Conservation (phyloP, 1,284 basidiomycete genomes). For the Tranzscheliella williamsii region DNA sequence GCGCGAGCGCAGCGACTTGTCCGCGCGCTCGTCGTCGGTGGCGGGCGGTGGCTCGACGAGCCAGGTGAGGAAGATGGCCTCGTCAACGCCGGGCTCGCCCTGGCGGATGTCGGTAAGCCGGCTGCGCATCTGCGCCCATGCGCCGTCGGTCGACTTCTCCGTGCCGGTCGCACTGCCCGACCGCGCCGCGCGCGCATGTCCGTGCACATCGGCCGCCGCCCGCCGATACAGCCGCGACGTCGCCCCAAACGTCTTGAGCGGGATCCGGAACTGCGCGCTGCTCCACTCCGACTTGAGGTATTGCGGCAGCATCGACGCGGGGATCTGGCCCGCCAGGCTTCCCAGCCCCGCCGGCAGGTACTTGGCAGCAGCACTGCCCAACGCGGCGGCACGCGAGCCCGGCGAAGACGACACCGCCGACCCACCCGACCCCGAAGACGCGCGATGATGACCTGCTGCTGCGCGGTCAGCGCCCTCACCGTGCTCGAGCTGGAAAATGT, state of each 20-base stretch:
- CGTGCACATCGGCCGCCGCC: not conserved
- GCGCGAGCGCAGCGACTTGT: not conserved
- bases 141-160: constrained; percentile 46
- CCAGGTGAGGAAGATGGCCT: constrained; percentile 49
- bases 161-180: constrained; percentile 2
- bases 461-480: not conserved
- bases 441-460: too few species aligned
- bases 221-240: constrained; percentile 14
- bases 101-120: constrained; percentile 47
- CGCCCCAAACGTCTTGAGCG: constrained; percentile 42
- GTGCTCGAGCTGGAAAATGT: constrained; percentile 41
- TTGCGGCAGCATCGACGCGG: constrained; percentile 40
- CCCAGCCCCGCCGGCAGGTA: constrained; percentile 38
- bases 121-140: constrained; percentile 49
- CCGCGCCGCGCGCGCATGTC: not conserved
- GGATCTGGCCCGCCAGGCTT: constrained; percentile 34
- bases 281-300: constrained; percentile 54
- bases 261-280: constrained; percentile 46
- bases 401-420: constrained; percentile 1
- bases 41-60: constrained; percentile 6
- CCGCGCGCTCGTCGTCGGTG: not conserved
- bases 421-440: not conserved
- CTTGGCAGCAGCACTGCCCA: constrained; percentile 28
- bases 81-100: constrained; percentile 48
- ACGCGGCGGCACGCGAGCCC: constrained; percentile 7